phyloP scores from a whole-genome alignment of 1,139 yeast genomes.

The Scheffersomyces stambukii region DNA sequence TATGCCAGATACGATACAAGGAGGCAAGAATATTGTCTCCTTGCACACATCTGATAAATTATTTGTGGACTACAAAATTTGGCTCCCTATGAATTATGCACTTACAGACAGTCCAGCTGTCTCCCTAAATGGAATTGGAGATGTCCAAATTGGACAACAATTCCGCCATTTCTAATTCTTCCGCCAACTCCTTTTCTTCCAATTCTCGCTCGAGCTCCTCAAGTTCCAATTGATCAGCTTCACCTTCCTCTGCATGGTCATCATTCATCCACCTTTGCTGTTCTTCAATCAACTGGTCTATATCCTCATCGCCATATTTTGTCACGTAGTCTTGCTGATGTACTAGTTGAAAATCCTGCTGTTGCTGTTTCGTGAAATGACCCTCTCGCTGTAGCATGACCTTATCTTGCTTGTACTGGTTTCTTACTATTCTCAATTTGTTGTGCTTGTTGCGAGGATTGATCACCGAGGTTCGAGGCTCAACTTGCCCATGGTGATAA shows the following conservation, averaged over 20 bases:
- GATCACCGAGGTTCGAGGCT: slow-evolving; percentile 5
- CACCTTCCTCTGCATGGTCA: slow-evolving; percentile 2
- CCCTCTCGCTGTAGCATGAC: slow-evolving; percentile 22
- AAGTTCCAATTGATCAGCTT: slow-evolving; percentile 3
- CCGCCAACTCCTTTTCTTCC: slow-evolving; percentile 9
- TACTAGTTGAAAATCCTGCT: too few relatives aligned
- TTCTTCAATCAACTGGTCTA: slow-evolving; percentile 28
- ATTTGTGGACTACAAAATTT: too few relatives aligned
- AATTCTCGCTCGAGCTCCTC: slow-evolving; percentile 5
- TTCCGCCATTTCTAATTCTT: slow-evolving; percentile 9
- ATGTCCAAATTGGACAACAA: slow-evolving; percentile 8
- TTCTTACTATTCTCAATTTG: slow-evolving; percentile 24
- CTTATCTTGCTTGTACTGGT: slow-evolving; percentile 23
- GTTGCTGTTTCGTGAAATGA: too few relatives aligned
- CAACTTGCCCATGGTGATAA: slow-evolving; percentile 5
- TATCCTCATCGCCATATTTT: slow-evolving; percentile 19
- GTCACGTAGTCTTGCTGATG: slow-evolving; percentile 13
- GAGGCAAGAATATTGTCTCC: too few relatives aligned
- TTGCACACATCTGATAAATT: too few relatives aligned
- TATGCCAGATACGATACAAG: too few relatives aligned
- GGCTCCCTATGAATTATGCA: too few relatives aligned
- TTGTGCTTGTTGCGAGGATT: slow-evolving; percentile 26
- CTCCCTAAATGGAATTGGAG: too few relatives aligned
- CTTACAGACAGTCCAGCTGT: too few relatives aligned
- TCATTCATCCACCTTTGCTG: slow-evolving; percentile 15